A percentile compares a stretch with the other conserved stretches of the same genome.
Evolutionary conservation across 352 stramenopile genomes (phyloP).

Genomic region (Lagenidium sp.): DNA sequence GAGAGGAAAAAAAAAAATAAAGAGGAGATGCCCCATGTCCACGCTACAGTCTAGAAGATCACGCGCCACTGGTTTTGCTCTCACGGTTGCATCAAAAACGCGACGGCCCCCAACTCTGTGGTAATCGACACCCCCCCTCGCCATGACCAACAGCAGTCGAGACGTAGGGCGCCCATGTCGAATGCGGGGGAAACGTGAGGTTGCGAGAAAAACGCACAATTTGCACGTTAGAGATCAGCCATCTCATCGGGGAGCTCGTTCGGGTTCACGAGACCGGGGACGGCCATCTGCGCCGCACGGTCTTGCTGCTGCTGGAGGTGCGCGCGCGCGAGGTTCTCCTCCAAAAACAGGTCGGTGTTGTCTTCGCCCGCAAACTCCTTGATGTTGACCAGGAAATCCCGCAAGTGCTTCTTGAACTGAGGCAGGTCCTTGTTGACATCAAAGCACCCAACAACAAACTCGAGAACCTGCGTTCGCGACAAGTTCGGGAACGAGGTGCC

Average conservation of each 20-base stretch:
- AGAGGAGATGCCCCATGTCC: too few species aligned
- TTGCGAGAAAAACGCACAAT: too few species aligned
- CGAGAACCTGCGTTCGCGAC: slow-evolving; percentile 87
- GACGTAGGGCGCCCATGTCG: too few species aligned
- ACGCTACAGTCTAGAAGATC: too few species aligned
- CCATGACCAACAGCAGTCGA: too few species aligned
- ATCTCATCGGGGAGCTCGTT: slow-evolving; percentile 88
- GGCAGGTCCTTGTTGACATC: slow-evolving; percentile 96
- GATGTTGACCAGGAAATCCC: slow-evolving; percentile 99
- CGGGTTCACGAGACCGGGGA: slow-evolving; percentile 89
- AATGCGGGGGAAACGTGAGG: too few species aligned
- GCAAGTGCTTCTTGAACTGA: slow-evolving; percentile 98
- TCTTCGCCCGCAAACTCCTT: slow-evolving; percentile 98
- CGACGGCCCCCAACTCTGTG: too few species aligned
- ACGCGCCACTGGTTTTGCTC: too few species aligned
- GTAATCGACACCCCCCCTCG: too few species aligned
- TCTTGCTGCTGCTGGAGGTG: slow-evolving; percentile 85
- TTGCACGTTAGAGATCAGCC: slow-evolving; percentile 80
- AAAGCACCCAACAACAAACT: slow-evolving; percentile 97
- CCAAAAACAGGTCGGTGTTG: slow-evolving; percentile 94
- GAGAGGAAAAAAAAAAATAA: too few species aligned
- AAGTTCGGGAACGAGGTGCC: slow-evolving; percentile 97
- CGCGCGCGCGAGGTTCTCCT: slow-evolving; percentile 90
- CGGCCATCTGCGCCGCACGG: slow-evolving; percentile 69
- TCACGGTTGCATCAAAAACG: too few species aligned